A percentile compares a stretch with the other conserved stretches of the same genome.
Evolutionary conservation across 441 rosid genomes (phyloP).

Genomic region (Gossypium trilobum): DNA sequence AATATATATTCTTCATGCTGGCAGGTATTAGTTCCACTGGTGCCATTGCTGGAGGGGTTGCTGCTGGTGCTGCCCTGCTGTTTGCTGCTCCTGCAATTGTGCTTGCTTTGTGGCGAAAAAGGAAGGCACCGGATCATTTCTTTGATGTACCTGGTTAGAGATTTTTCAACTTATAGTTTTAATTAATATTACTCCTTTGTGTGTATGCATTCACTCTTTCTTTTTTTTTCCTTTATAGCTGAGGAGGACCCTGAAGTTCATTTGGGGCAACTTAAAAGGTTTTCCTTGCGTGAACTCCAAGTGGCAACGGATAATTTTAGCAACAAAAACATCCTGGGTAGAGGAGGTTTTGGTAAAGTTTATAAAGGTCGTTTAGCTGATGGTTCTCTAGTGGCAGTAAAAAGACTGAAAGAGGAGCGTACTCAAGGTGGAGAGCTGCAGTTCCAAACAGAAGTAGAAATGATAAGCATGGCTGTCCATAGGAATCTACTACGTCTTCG

Average conservation of each 20-base stretch:
- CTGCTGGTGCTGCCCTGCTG: constrained; percentile 86
- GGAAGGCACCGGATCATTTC: constrained; percentile 74
- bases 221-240: constrained; percentile 36
- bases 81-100: constrained; percentile 83
- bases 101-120: constrained; percentile 62
- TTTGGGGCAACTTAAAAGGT: constrained; percentile 76
- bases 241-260: constrained; percentile 92
- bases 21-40: constrained; percentile 55
- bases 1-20: not conserved
- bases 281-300: constrained; percentile 67
- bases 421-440: constrained; percentile 75
- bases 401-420: constrained; percentile 80
- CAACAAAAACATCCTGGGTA: constrained; percentile 57
- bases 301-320: constrained; percentile 76
- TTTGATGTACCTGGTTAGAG: constrained; percentile 85
- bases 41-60: constrained; percentile 90
- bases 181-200: constrained; percentile 6
- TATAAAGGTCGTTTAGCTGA: constrained; percentile 78
- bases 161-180: constrained; percentile 9
- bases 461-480: constrained; percentile 86
- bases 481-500: constrained; percentile 72
- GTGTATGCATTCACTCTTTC: constrained; percentile 14
- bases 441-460: constrained; percentile 86
- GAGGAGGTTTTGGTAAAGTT: constrained; percentile 84
- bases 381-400: constrained; percentile 71